A percentile compares a stretch with the other conserved stretches of the same genome.
Conservation (phyloP, 768 basidiomycete genomes). For the Mycena rosella region DNA sequence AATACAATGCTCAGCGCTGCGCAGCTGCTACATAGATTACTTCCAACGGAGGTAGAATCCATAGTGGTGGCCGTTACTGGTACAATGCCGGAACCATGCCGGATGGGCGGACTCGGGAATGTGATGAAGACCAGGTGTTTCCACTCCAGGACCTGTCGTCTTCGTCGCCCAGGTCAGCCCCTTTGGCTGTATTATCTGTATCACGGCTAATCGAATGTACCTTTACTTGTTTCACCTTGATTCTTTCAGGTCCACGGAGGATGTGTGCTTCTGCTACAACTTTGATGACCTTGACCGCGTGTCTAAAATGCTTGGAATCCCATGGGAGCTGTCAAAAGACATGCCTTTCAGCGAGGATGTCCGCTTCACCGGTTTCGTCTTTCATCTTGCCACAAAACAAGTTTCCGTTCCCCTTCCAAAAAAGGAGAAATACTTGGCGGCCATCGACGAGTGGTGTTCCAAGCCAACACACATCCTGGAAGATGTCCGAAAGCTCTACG, state of each 20-base stretch:
- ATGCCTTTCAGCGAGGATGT: slow-evolving; percentile 2
- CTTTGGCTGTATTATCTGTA: too few species aligned
- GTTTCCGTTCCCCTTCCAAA: too few species aligned
- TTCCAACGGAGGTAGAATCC: not conserved
- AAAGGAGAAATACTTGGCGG: too few species aligned
- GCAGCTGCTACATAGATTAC: too few species aligned
- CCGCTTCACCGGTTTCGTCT: slow-evolving; percentile 22
- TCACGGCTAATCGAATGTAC: too few species aligned
- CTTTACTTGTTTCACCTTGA: too few species aligned
- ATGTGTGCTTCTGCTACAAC: not conserved
- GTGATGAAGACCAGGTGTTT: slow-evolving; percentile 28
- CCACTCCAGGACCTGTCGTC: slow-evolving; percentile 26
- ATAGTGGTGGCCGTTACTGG: slow-evolving; percentile 23
- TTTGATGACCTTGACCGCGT: slow-evolving; percentile 39
- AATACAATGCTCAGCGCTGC: too few species aligned
- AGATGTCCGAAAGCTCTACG: slow-evolving; percentile 51
- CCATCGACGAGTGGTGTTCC: not conserved
- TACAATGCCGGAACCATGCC: slow-evolving; percentile 1
- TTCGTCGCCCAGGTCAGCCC: too few species aligned
- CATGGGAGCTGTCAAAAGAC: slow-evolving; percentile 38
- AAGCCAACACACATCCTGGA: slow-evolving; percentile 43
- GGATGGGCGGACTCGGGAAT: slow-evolving; percentile 17
- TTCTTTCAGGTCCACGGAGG: too few species aligned
- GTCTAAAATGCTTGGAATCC: slow-evolving; percentile 36
- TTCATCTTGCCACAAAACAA: too few species aligned